A percentile compares a stretch with the other conserved stretches of the same genome.
Evolutionary conservation across 768 basidiomycete genomes (phyloP).

Genomic region (Pholiota microspora): DNA sequence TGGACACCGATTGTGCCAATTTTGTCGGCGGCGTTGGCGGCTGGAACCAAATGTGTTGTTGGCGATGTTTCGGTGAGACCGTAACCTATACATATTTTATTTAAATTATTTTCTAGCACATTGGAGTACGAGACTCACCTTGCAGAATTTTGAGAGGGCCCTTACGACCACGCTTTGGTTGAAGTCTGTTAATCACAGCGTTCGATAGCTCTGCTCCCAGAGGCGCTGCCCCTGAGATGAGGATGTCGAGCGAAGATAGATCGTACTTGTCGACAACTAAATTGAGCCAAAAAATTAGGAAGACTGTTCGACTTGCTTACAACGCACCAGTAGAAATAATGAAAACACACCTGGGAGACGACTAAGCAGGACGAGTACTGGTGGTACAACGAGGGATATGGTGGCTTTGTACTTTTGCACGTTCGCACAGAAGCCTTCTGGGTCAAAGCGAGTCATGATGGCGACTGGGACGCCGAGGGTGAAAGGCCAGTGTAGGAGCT

Average conservation of each 20-base stretch:
- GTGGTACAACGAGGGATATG: conserved; percentile 65
- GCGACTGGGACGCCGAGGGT: conserved; percentile 47
- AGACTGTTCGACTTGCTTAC: neutral
- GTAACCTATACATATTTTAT: conserved; percentile 43
- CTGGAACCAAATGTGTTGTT: conserved; percentile 55
- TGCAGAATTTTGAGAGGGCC: conserved; percentile 43
- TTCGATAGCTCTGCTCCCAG: conserved; percentile 61
- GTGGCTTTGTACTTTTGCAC: conserved; percentile 68
- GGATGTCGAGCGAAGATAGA: conserved; percentile 50
- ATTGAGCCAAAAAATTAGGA: neutral
- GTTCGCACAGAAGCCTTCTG: conserved; percentile 58
- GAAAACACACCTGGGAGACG: conserved; percentile 60
- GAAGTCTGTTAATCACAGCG: conserved; percentile 38
- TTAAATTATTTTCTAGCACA: neutral
- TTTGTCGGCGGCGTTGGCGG: conserved; percentile 41
- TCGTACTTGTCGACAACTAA: conserved; percentile 67
- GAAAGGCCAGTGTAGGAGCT: conserved; percentile 61
- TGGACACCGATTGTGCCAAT: conserved; percentile 68
- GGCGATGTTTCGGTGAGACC: conserved; percentile 86
- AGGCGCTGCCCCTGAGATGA: conserved; percentile 82
- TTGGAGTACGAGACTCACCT: conserved; percentile 39
- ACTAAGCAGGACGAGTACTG: conserved; percentile 75
- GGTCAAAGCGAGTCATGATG: conserved; percentile 71
- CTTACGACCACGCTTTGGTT: conserved; percentile 37
- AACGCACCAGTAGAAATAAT: neutral